Conservation (phyloP, 2,329 filamentous ascomycete genomes). For the Thermomyces lanuginosus region DNA sequence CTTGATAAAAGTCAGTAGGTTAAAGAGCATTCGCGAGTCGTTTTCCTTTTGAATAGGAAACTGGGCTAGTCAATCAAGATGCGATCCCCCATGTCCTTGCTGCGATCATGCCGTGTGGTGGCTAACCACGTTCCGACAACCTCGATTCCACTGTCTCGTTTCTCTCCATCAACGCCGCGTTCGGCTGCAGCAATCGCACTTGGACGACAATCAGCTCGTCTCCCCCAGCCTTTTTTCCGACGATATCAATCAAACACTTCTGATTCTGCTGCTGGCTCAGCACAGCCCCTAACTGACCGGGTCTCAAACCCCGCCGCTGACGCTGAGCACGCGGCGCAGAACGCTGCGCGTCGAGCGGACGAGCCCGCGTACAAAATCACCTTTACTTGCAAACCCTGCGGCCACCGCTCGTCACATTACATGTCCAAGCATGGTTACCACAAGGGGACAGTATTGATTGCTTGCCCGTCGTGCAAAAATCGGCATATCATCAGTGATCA, state of each 20-base stretch:
- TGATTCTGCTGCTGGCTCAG: conserved; percentile 10
- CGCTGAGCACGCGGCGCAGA: conserved; percentile 18
- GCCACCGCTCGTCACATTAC: conserved; percentile 60
- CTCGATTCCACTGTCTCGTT: too few species aligned
- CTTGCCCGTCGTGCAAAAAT: conserved; percentile 71
- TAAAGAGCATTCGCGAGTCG: too few species aligned
- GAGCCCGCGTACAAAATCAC: conserved; percentile 68
- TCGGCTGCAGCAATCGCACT: conserved; percentile 1
- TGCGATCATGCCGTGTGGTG: too few species aligned
- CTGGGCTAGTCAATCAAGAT: too few species aligned
- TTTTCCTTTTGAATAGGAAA: too few species aligned
- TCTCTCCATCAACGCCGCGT: conserved; percentile 1
- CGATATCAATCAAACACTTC: conserved; percentile 19
- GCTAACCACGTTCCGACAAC: too few species aligned
- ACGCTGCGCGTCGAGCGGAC: conserved; percentile 21
- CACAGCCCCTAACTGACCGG: conserved; percentile 20
- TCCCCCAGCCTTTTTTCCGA: conserved; percentile 4
- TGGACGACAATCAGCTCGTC: conserved; percentile 1
- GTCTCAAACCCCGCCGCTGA: conserved; percentile 13
- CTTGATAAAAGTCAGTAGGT: too few species aligned
- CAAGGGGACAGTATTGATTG: conserved; percentile 71
- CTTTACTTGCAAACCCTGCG: conserved; percentile 85
- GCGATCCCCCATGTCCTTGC: too few species aligned
- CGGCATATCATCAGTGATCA: conserved; percentile 88
- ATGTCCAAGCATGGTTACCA: conserved; percentile 94